These are phyloP conservation scores for Durusdinium trenchii DNA, from an alignment of 73 alveolate genomes.

Conservation along the genomic window DNA sequence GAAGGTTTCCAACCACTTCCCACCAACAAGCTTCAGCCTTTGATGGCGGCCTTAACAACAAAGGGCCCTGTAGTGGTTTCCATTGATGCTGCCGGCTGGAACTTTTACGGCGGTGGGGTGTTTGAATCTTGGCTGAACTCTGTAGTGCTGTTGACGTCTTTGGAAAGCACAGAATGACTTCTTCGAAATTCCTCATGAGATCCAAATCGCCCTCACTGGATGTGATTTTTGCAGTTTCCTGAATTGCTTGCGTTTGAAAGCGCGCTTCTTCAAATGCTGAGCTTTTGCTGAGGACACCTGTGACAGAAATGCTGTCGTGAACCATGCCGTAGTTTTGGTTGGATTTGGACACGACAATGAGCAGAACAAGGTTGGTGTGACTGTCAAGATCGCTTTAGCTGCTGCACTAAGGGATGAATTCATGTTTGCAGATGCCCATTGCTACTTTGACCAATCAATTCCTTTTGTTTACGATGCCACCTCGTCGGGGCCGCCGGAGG, in stretches of 20 bases:
- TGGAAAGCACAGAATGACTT: background rate
- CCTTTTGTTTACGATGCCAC: background rate
- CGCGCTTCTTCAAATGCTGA: background rate
- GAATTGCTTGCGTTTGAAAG: background rate
- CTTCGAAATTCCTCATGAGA: background rate
- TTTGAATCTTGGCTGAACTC: background rate
- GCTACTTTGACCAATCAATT: background rate
- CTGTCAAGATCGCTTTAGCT: background rate
- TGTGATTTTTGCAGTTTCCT: background rate
- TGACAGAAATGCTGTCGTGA: slow-evolving; percentile 48
- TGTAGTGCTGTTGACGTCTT: background rate
- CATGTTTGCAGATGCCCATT: background rate
- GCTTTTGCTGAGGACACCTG: slow-evolving; percentile 36
- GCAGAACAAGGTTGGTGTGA: slow-evolving; percentile 4
- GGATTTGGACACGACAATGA: slow-evolving; percentile 51
- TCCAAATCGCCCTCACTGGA: background rate
- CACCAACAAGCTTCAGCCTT: slow-evolving; percentile 86
- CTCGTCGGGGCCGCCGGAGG: slow-evolving; percentile 13
- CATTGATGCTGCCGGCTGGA: slow-evolving; percentile 92
- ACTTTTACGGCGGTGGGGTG: slow-evolving; percentile 67
- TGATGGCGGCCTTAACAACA: slow-evolving; percentile 73
- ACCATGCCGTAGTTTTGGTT: slow-evolving; percentile 87
- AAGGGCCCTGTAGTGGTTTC: slow-evolving; percentile 94
- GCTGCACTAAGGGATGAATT: background rate
- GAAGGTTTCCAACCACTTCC: slow-evolving; percentile 87